Conservation (phyloP, 2,329 filamentous ascomycete species). For the Nothophaeocryptopus gaeumannii region DNA sequence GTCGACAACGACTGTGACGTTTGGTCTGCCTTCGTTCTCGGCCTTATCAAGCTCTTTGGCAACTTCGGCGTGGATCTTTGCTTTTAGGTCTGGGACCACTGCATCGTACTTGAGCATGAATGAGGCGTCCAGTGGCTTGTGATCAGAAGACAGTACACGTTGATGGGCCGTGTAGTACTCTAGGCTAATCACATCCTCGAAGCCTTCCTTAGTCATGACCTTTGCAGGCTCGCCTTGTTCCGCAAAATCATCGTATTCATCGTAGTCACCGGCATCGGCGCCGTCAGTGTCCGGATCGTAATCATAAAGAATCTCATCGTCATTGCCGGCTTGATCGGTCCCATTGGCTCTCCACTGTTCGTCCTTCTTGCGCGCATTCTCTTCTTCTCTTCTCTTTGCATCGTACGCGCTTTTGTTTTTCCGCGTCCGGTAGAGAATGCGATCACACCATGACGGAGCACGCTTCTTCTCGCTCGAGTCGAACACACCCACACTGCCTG, state of each 20-base stretch:
- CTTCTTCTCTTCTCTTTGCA: slow-evolving; percentile 59
- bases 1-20: slow-evolving; percentile 70
- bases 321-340: slow-evolving; percentile 67
- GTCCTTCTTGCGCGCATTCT: slow-evolving; percentile 67
- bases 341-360: slow-evolving; percentile 82
- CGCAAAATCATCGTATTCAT: slow-evolving; percentile 46
- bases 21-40: slow-evolving; percentile 85
- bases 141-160: slow-evolving; percentile 84
- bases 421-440: slow-evolving; percentile 80
- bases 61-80: slow-evolving; percentile 80
- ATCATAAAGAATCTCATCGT: slow-evolving; percentile 82
- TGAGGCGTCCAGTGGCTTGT: slow-evolving; percentile 83
- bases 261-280: slow-evolving; percentile 51
- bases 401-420: slow-evolving; percentile 63
- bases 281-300: slow-evolving; percentile 82
- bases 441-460: slow-evolving; percentile 94
- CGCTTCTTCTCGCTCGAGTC: slow-evolving; percentile 94
- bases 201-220: slow-evolving; percentile 58
- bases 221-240: slow-evolving; percentile 50
- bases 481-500: slow-evolving; percentile 87
- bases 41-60: slow-evolving; percentile 82
- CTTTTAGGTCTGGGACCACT: slow-evolving; percentile 79
- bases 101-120: slow-evolving; percentile 85
- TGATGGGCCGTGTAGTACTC: slow-evolving; percentile 83
- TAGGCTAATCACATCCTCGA: slow-evolving; percentile 54